Base-by-base conservation (phyloP, 768 basidiomycete species). In the Podaxis pistillaris region DNA sequence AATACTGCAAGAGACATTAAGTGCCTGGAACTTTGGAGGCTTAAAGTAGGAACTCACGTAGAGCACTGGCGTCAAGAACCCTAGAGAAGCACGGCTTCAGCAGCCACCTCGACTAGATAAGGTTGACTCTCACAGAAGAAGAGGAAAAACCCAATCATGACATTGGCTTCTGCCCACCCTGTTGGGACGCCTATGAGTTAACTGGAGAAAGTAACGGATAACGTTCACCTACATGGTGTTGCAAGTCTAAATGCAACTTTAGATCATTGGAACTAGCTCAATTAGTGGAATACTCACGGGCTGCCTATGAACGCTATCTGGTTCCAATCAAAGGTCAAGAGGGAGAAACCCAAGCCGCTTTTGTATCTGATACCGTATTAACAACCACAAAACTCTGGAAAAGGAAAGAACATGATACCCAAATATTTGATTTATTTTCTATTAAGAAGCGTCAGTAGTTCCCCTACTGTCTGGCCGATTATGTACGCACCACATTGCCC, bases 161-260 rank as follows among this genome's bases (percentile, higher is more conserved):
- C 78, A 70, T 91, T 91, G 4, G 86, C 89, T 69, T 88, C 84
- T 2, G 88, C 87, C 89, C 89, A 91, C 88, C 89, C 90, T 70
- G 70, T 40, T 28, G 62, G 50, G 56, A 36, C 60, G 30, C 30
- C 5, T 44, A 57, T 67, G 22, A 71, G 65, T 58, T 66, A 64
- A 66, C 64, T 24, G 26, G 53, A 33, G 54, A 19, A 28, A 22
- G 38, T 6, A 17, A 5, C 33, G 19, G 50, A 44, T n/a, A 13
- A 11, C 13, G 7, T 55, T 40, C 30, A 60, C 78, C 55, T 71
- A 82, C 81, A 83, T 62, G 80, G 81, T 47, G 81, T 81, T 38
- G 80, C 77, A 47, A 83, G 78, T 17, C 81, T 81, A 63, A 13
- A 56, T n/a, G 52, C 24, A 30, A 19, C 63, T 56, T 56, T 60